phyloP scores from a whole-genome alignment of 139 green algal genomes.

The Coelastrella sp. region DNA sequence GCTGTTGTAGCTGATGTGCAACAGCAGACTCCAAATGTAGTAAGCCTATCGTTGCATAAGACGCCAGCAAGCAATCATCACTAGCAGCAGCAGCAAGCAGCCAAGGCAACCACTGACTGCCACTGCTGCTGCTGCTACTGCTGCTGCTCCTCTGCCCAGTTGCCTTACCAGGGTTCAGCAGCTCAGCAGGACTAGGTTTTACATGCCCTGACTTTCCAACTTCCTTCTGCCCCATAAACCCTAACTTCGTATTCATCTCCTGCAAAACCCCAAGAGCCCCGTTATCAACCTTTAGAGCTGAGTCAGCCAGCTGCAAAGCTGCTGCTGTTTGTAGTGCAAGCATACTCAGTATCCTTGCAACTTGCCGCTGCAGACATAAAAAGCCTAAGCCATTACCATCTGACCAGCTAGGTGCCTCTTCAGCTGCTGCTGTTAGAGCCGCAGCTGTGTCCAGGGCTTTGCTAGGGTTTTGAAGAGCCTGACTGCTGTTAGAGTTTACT shows the following conservation, averaged over 20 bases:
- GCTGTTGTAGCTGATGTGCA: constrained; percentile 8
- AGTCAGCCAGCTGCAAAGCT: constrained; percentile 27
- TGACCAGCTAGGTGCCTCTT: constrained; percentile 12
- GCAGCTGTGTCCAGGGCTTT: not conserved
- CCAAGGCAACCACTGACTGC: constrained; percentile 63
- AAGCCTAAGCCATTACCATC: constrained; percentile 11
- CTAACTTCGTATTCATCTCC: not conserved
- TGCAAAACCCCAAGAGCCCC: not conserved
- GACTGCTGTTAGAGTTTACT: no score
- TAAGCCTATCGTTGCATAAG: constrained; percentile 71
- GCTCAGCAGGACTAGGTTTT: not conserved
- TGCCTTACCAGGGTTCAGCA: not conserved
- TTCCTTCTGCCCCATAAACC: no score
- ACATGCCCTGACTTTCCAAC: no score
- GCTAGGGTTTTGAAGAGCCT: constrained; percentile 33
- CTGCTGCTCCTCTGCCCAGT: constrained; percentile 4
- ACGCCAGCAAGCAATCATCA: constrained; percentile 75
- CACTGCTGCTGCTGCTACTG: constrained; percentile 9
- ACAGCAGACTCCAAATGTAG: constrained; percentile 68
- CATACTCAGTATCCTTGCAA: constrained; percentile 74
- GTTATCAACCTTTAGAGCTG: not conserved
- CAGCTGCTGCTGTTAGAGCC: constrained; percentile 39
- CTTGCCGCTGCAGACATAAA: constrained; percentile 58
- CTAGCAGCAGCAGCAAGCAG: constrained; percentile 57
- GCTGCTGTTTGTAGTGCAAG: constrained; percentile 60